These are phyloP conservation scores for Colletotrichum liriopes DNA, from an alignment of 2,329 filamentous ascomycete genomes.

Conservation along the genomic window DNA sequence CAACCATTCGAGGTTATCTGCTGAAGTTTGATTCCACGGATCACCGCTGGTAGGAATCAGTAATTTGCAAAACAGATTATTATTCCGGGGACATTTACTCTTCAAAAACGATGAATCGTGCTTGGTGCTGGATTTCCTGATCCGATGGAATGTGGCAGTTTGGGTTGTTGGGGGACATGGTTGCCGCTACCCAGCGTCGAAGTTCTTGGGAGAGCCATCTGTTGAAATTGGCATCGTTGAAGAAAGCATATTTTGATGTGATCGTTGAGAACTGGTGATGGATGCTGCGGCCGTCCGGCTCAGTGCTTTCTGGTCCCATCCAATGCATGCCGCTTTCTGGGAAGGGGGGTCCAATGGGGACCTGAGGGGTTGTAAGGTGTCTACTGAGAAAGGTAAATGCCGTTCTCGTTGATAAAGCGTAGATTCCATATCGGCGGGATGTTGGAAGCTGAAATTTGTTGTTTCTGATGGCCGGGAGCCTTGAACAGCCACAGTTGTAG, in stretches of 20 bases:
- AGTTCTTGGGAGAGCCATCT: constrained; percentile 45
- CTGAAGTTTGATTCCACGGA: constrained; percentile 41
- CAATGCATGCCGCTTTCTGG: not conserved
- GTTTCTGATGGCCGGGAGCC: not conserved
- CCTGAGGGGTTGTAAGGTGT: not conserved
- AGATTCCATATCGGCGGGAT: not conserved
- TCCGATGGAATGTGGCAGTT: constrained; percentile 52
- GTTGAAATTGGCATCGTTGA: constrained; percentile 49
- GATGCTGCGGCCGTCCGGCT: not conserved
- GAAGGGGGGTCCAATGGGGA: not conserved
- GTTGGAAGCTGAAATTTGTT: no score
- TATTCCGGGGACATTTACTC: constrained; percentile 43
- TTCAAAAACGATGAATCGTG: constrained; percentile 51
- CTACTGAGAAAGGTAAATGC: not conserved
- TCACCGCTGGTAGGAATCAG: constrained; percentile 22
- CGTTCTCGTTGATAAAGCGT: not conserved
- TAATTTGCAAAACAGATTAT: not conserved
- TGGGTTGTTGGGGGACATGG: constrained; percentile 52
- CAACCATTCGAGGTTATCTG: constrained; percentile 40
- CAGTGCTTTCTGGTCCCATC: constrained; percentile 3
- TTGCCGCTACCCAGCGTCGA: constrained; percentile 46
- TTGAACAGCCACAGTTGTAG: not conserved
- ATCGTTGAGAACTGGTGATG: constrained; percentile 2
- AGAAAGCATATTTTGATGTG: constrained; percentile 27
- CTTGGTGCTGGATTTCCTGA: constrained; percentile 54